Base-by-base conservation (phyloP, 2,329 filamentous ascomycete genomes). In the Bisporella sp. region DNA sequence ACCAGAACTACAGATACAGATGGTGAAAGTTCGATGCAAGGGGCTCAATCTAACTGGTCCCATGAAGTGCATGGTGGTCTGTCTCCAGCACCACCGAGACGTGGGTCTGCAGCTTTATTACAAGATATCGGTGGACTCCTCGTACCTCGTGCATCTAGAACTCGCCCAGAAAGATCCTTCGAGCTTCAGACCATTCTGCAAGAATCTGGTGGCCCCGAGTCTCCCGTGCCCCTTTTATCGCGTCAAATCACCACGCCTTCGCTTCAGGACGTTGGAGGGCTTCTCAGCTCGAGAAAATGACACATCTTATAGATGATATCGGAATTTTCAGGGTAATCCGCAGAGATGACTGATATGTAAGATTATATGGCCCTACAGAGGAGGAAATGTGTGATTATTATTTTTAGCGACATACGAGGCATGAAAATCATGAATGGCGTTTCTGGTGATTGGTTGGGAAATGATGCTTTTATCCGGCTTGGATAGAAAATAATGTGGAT, bases 41-140 rank as follows among this genome's bases (percentile, higher is more conserved):
- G 53, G 5, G 56, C 8, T 11, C 42, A 54, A 4, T 52, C 53
- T 1, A 57, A 52, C 1, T 56, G 51, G 48, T 59, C 57, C 1
- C 47, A 53, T 9, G 61, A 61, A 8, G 50, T 56, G 32, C 8
- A 37, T 37, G 8, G 8, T 8, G 57, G 57, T 2, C 53, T 75
- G 6, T 69, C 71, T 0, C 70, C 73, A 0, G 69, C 73, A 0
- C 56, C 76, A 12, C 69, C 73, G 0, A 56, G 76, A 12, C 69
- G 71, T 1, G 80, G 80, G 3, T 82, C 79, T 2, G 72, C 76
- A 1, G 74, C 78, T 0, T 60, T 83, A n/a, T 64, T 84, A 5
- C 77, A 80, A 55, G 81, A 84, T 56, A 62, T 82, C 1, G 75
- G 78, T 6, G 79, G 76, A 1, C 67, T 81, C 12, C 62, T 83